Conservation (phyloP, 1,139 yeast species). For the Nematodospora anomalae region DNA sequence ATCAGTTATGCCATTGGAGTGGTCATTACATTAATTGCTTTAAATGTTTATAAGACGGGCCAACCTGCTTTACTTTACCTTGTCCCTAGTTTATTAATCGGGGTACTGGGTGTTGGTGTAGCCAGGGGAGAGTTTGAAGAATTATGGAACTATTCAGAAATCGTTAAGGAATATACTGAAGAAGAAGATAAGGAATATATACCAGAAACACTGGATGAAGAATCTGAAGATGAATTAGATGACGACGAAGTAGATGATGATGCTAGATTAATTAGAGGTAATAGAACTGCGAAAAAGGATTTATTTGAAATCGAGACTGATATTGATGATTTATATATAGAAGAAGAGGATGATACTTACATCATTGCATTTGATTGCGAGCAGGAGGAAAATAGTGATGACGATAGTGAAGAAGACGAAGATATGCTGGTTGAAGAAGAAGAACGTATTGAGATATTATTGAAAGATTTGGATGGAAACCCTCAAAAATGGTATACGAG, state of each 20-base stretch:
- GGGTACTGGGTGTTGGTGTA: conserved; percentile 7
- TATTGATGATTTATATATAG: conserved; percentile 17
- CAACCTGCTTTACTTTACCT: conserved; percentile 71
- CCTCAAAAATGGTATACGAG: conserved; percentile 17
- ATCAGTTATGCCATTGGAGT: conserved; percentile 49
- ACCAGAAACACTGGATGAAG: conserved; percentile 10
- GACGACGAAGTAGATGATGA: conserved; percentile 8
- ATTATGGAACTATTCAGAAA: conserved; percentile 32
- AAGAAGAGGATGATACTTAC: conserved; percentile 20
- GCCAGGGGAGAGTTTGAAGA: conserved; percentile 38
- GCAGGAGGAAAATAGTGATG: conserved; percentile 9
- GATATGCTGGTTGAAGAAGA: conserved; percentile 16
- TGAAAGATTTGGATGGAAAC: conserved; percentile 11
- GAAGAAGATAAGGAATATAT: conserved; percentile 19
- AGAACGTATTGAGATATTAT: conserved; percentile 16
- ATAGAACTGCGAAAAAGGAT: not conserved
- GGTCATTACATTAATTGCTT: conserved; percentile 38
- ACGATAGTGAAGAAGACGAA: conserved; percentile 15
- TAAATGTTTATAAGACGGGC: conserved; percentile 42
- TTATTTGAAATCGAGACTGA: conserved; percentile 14
- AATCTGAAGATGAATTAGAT: conserved; percentile 9
- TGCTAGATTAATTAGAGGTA: not conserved
- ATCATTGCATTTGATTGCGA: conserved; percentile 6
- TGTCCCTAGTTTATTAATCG: conserved; percentile 41
- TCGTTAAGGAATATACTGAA: conserved; percentile 21